Evolutionary conservation across 2,329 filamentous ascomycete species (phyloP), one percentile per base, ranked within the genome.

Genomic region (Pestalotiopsis sp.): DNA sequence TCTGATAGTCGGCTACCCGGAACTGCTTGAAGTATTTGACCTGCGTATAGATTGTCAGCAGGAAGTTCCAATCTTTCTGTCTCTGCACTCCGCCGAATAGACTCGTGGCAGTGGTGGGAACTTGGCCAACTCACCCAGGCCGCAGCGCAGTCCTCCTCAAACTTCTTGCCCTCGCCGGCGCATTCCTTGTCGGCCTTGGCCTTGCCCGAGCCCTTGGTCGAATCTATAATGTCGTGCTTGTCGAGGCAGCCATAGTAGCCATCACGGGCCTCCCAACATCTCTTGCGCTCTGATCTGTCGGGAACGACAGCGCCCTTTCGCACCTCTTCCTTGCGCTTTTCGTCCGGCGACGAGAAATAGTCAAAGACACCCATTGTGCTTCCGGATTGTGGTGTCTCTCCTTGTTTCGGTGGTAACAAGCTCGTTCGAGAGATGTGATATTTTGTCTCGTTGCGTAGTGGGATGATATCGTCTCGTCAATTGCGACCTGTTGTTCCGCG

Each of bases 21-120:
- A 94, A 92, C 81, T 98, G 94, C 85, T 98, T 98, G 82, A 99
- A 99, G 81, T 99, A 98, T 81, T 94, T 94, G 69, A 98, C 92
- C 93, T 96, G 74, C 26, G 13, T 35, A 35, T 9, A 38, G 26
- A 17, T 5, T 55, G 24, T 65, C 14, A 56, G 63, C 22, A 57
- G 26, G 14, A 20, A 7, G 24, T 39, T 17, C 17, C 22, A 17
- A 9, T 30, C 5, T 30, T 30, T 10, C 44, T 22, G 13, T 30
- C 40, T 13, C 7, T 35, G 30, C 6, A 9, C 7, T 35, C 30
- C 30, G 7, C 30, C 30, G 30, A 35, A 35, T 35, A 35, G 1
- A 35, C 30, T 35, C 30, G 30, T 35, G 6, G 30, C n/a, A 48
- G 38, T 11, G 3, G n/a, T 22, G 40, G 40, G 1, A 22, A 56